Conservation (phyloP, 1,284 basidiomycete genomes). For the Ganoderma meredithae region DNA sequence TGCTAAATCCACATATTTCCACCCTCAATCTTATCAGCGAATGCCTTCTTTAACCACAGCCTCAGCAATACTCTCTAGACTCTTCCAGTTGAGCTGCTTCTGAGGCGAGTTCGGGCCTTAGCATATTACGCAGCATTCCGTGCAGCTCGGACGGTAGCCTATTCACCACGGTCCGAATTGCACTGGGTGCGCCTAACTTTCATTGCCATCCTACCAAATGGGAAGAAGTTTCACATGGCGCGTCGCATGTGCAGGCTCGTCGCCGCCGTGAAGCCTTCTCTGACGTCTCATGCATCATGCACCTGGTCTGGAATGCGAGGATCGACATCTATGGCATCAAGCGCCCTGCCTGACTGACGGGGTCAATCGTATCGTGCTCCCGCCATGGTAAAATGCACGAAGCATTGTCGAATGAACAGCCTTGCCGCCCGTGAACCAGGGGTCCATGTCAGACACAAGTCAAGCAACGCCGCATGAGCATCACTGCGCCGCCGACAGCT, state of each 20-base stretch:
- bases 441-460: slow-evolving; percentile 11
- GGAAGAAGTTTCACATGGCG: slow-evolving; percentile 2
- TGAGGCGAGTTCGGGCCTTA: slow-evolving; percentile 2
- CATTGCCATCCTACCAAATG: background rate
- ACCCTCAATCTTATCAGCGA: background rate
- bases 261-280: background rate
- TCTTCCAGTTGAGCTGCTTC: background rate
- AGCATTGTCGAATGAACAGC: slow-evolving; percentile 10
- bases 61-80: too few relatives aligned
- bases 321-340: background rate
- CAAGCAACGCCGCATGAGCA: slow-evolving; percentile 11
- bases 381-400: background rate
- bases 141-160: slow-evolving; percentile 2
- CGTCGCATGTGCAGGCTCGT: background rate
- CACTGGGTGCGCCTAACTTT: background rate
- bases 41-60: background rate
- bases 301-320: slow-evolving; percentile 4
- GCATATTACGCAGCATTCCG: slow-evolving; percentile 11
- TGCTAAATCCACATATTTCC: background rate
- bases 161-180: background rate
- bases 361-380: slow-evolving; percentile 19
- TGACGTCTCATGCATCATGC: background rate
- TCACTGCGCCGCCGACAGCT: slow-evolving; percentile 6
- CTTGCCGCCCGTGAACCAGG: background rate
- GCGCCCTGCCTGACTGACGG: slow-evolving; percentile 22